These are phyloP conservation scores for Aspergillus pseudonomiae DNA, from an alignment of 2,329 filamentous ascomycete genomes.

Conservation along the genomic window DNA sequence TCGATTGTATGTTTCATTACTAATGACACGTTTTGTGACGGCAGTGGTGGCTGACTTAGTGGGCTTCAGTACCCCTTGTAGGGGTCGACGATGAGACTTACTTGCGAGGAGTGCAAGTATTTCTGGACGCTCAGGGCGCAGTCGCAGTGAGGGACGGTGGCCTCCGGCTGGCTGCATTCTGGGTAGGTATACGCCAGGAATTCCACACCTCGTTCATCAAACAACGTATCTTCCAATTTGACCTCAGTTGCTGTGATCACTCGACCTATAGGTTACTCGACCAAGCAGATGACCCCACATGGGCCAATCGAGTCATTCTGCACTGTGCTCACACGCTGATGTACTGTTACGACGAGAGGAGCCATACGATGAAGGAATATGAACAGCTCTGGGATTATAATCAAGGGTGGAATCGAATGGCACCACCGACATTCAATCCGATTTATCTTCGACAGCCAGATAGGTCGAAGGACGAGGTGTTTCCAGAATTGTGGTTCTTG, in stretches of 20 bases:
- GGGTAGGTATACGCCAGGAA: conserved; percentile 53
- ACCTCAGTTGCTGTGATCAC: conserved; percentile 6
- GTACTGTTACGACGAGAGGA: conserved; percentile 56
- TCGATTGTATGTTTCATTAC: conserved; percentile 27
- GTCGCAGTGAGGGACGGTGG: conserved; percentile 19
- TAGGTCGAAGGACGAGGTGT: conserved; percentile 42
- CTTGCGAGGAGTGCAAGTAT: conserved; percentile 29
- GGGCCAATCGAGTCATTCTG: conserved; percentile 60
- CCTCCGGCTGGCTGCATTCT: conserved; percentile 47
- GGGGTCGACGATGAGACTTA: conserved; percentile 24
- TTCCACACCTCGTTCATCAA: conserved; percentile 49
- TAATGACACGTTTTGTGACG: not conserved
- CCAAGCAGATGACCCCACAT: conserved; percentile 22
- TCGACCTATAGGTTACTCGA: conserved; percentile 10
- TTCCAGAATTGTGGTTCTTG: conserved; percentile 61
- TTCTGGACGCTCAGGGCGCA: conserved; percentile 23
- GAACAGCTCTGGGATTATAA: conserved; percentile 31
- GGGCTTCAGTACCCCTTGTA: conserved; percentile 20
- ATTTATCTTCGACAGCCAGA: conserved; percentile 52
- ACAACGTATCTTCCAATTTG: conserved; percentile 33
- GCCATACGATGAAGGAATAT: conserved; percentile 31
- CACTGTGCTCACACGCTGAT: conserved; percentile 65
- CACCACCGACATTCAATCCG: conserved; percentile 58
- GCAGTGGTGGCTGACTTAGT: not conserved
- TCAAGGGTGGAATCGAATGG: conserved; percentile 46